Evolutionary conservation across 192 early-diverging fungal genomes (phyloP), one percentile per base, ranked within the genome.

Genomic region (Blastocladiella britannica): DNA sequence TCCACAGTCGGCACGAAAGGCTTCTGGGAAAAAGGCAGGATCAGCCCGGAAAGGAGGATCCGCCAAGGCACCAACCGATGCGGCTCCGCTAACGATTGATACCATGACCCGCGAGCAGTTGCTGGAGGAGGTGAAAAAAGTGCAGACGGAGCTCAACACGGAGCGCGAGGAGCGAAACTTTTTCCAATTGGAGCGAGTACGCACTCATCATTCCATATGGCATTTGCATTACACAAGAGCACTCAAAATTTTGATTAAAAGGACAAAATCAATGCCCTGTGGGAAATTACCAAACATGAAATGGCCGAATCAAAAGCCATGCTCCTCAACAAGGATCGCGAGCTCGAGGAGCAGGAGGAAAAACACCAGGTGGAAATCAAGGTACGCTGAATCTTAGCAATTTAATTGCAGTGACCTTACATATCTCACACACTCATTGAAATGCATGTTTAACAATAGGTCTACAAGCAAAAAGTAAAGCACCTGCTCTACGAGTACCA

Each of bases 391-490:
- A n/a, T n/a, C n/a, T n/a, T n/a, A n/a, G n/a, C n/a, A n/a, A n/a
- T n/a, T n/a, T n/a, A n/a, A n/a, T n/a, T n/a, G n/a, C n/a, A n/a
- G 29, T 9, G 25, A 55, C 54, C 25, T 18, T 55, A 56, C 8
- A 58, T 18, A 58, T 20, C 55, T 47, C 28, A n/a, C n/a, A n/a
- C n/a, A n/a, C n/a, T n/a, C 12, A n/a, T 51, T 12, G 12, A 51
- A 12, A 15, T n/a, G 47, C 47, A 51, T 15, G 12, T n/a, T n/a
- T n/a, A n/a, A n/a, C n/a, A n/a, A n/a, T 30, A 77, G 75, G 74
- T 78, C 23, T 81, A 81, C 67, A 81, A 81, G 58, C 78, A 81
- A 75, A 81, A 81, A 68, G 77, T 81, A 51, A 81, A 81, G 62
- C 78, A 81, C 60, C 67, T 81, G 23, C 71, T 81, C 3, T 81